A percentile compares a stretch with the other conserved stretches of the same genome.
Evolutionary conservation across 257 asterid species (phyloP).

Genomic region (Solanum clarkiae): DNA sequence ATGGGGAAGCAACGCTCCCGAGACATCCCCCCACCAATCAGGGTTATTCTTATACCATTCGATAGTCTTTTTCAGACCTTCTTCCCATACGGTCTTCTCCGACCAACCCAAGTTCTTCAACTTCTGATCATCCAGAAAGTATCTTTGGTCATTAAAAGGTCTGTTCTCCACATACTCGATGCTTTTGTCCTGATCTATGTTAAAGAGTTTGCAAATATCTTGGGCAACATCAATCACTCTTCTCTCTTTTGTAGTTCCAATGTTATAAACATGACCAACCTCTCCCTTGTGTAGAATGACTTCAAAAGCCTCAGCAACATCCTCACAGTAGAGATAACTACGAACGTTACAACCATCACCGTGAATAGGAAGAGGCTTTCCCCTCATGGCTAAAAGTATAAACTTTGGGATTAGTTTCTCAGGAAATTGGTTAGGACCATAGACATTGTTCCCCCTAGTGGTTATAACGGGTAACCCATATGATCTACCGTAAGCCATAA

Average conservation of each 20-base stretch:
- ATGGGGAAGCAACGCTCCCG: constrained; percentile 14
- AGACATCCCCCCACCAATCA: constrained; percentile 16
- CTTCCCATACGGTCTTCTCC: constrained; percentile 7
- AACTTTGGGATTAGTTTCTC: constrained; percentile 13
- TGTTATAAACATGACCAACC: constrained; percentile 12
- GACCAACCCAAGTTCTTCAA: constrained; percentile 10
- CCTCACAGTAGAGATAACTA: constrained; percentile 15
- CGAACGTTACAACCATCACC: constrained; percentile 15
- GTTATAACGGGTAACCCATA: constrained; percentile 15
- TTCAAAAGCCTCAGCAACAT: constrained; percentile 17
- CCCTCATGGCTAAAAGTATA: constrained; percentile 12
- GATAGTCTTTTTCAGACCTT: constrained; percentile 10
- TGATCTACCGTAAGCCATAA: constrained; percentile 16
- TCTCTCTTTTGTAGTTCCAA: constrained; percentile 12
- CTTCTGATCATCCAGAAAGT: constrained; percentile 16
- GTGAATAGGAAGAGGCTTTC: constrained; percentile 10
- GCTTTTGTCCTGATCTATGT: not conserved
- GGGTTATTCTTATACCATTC: constrained; percentile 14
- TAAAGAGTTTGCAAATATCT: constrained; percentile 8
- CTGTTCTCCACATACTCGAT: constrained; percentile 12
- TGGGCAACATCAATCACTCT: constrained; percentile 15
- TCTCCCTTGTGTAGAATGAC: constrained; percentile 8
- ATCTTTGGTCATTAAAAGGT: constrained; percentile 13
- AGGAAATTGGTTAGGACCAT: constrained; percentile 15
- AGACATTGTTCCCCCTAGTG: constrained; percentile 13